Base-by-base conservation (phyloP, 139 green algal species). In the Tetradesmus lagerheimii region DNA sequence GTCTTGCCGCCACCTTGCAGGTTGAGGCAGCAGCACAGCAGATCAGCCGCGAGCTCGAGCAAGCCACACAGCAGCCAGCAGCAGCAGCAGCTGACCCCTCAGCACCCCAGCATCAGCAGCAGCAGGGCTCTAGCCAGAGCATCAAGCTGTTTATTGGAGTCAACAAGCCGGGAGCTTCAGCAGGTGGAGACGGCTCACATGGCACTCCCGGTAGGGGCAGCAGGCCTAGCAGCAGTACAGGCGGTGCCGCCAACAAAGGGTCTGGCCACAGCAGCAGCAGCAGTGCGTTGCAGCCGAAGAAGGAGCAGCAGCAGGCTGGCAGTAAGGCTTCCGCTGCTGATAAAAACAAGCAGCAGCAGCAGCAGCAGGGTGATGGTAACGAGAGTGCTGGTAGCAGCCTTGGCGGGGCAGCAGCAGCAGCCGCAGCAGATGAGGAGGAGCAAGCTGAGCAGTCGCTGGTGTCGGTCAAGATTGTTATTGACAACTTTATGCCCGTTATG, bases 401-500 rank as follows among this genome's bases (percentile, higher is more conserved):
- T 9, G 71, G 71, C 71, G 71, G n/a, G 41, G 45, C 45, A 75
- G 45, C 47, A 45, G 41, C n/a, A 16, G 23, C 53, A 77, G 80
- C 80, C 74, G 43, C 80, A 67, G 41, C 80, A 71, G 43, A 27
- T 29, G 35, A 34, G 20, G 38, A 14, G 27, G 76, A 29, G 23
- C 38, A n/a, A 45, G 71, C 14, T 53, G 86, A 47, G 6, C 39
- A 35, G 27, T 29, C 8, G 66, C 66, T 78, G 29, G 80, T 88
- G 66, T 18, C 37, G 38, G 88, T 91, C 5, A 57, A 23, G 35
- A 64, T 91, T n/a, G 64, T 88, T 8, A 12, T 43, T 8, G 88
- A 91, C 82, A 83, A 84, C 80, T 88, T 91, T 66, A 11, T 79
- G 1, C 43, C 43, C 11, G 88, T 91, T n/a, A 88, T 91, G 88